Conservation (phyloP, 495 filamentous ascomycete genomes). For the Evernia prunastri region DNA sequence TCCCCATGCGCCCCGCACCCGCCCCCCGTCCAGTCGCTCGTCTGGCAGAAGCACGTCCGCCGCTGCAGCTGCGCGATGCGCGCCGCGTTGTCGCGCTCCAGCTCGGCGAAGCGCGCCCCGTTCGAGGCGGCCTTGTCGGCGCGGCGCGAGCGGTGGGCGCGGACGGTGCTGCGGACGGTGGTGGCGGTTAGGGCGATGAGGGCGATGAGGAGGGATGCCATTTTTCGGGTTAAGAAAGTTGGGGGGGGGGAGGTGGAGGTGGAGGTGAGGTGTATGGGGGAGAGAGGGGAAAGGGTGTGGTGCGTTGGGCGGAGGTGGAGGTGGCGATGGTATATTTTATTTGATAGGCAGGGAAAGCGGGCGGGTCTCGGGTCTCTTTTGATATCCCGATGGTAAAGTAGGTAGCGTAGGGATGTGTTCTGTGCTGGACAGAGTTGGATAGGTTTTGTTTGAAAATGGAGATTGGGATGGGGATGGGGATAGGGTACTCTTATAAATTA, state of each 20-base stretch:
- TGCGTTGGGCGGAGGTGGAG: background rate
- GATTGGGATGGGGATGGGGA: no score
- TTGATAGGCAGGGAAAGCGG: no score
- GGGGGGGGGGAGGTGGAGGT: background rate
- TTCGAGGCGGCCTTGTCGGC: slow-evolving; percentile 4
- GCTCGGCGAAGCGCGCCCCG: slow-evolving; percentile 15
- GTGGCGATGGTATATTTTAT: no score
- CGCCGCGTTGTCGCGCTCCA: slow-evolving; percentile 21
- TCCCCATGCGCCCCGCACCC: slow-evolving; percentile 16
- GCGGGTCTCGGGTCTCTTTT: no score
- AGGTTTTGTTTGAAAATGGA: background rate
- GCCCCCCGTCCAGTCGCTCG: slow-evolving; percentile 20
- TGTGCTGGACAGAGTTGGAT: background rate
- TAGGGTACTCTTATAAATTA: no score
- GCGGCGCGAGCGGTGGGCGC: no score
- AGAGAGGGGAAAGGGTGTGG: background rate
- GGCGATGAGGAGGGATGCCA: slow-evolving; percentile 25
- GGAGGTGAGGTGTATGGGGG: background rate
- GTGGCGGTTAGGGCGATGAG: no score
- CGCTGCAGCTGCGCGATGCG: slow-evolving; percentile 17
- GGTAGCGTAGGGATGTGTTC: background rate
- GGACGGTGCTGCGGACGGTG: no score
- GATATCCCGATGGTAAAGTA: no score
- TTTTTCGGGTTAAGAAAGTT: background rate
- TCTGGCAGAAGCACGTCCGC: slow-evolving; percentile 20